Evolutionary conservation across 148 eudicot genomes (phyloP), one percentile per base, ranked within the genome.

Genomic region (Fagopyrum tataricum): DNA sequence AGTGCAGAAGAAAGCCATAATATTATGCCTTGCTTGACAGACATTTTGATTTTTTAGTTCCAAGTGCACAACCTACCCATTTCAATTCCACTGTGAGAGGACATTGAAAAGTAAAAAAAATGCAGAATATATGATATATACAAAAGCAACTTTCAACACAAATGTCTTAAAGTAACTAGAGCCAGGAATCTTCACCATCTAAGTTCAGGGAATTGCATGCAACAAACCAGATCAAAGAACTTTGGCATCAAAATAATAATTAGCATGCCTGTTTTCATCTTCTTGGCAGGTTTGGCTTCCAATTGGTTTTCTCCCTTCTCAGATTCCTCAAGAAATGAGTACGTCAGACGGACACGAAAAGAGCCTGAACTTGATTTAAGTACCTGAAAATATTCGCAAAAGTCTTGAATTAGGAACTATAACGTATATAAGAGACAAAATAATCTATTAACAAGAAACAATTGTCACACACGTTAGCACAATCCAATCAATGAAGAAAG

Each of bases 301-400:
- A 48, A 52, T 15, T 66, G 75, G 39, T 72, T 66, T 69, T 81
- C 78, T 71, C 56, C 66, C 61, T 82, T 76, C 41, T 13, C 64
- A 53, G 82, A 70, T 73, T 52, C 73, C 73, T 76, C 89, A 75
- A 79, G 64, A 69, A 75, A 78, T 42, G 80, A 58, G 84, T 84
- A 95, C 73, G 96, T 90, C 81, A 95, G 72, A 53, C 96, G 93
- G 70, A 94, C 82, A 66, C 87, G 93, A 66, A 88, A 90, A 72
- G 93, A 79, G 83, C 87, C 81, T 26, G 69, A 71, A 72, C 78
- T 80, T 64, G 83, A 87, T 80, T 87, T 84, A 41, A 72, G 76
- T 73, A 81, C 96, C 98, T 94, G 88, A 80, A 81, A 74, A 75
- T 75, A 18, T 53, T 42, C 67, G 79, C 70, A 72, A 26, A 64